These are phyloP conservation scores for Fusarium staphyleae DNA, from an alignment of 2,329 filamentous ascomycete species.

Conservation along the genomic window DNA sequence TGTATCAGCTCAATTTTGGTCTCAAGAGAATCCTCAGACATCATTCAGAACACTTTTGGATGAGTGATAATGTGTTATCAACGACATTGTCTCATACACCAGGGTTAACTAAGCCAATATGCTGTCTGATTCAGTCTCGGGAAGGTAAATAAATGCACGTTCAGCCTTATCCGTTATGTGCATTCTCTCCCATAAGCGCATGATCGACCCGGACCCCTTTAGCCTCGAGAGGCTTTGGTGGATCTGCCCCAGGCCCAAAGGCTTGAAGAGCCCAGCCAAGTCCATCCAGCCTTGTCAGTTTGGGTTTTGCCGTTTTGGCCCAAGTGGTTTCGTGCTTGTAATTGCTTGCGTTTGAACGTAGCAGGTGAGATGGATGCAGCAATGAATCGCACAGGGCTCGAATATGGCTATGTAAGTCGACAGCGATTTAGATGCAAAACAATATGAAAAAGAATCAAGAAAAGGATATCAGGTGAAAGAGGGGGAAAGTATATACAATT, in stretches of 20 bases:
- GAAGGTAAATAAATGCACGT: not conserved
- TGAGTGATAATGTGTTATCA: too few species aligned
- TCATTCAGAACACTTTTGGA: too few species aligned
- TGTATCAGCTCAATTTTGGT: conserved; percentile 17
- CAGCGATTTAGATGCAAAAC: not conserved
- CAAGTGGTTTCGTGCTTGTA: conserved; percentile 23
- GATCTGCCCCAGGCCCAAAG: conserved; percentile 33
- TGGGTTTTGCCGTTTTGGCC: conserved; percentile 30
- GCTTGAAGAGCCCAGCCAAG: conserved; percentile 17
- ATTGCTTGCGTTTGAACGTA: conserved; percentile 30
- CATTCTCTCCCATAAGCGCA: conserved; percentile 7
- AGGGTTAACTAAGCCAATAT: too few species aligned
- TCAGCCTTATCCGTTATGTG: conserved; percentile 11
- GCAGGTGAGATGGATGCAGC: not conserved
- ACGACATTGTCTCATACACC: too few species aligned
- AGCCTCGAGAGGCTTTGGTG: conserved; percentile 32
- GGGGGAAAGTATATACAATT: not conserved
- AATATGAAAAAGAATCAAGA: not conserved
- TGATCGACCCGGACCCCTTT: conserved; percentile 31
- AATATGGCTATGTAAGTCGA: not conserved
- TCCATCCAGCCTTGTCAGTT: conserved; percentile 32
- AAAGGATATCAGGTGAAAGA: not conserved
- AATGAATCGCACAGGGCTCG: conserved; percentile 8
- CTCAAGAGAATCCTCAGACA: too few species aligned
- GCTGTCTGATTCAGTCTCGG: not conserved